Evolutionary conservation across 768 basidiomycete genomes (phyloP).

Genomic region (Tulasnella sp.): DNA sequence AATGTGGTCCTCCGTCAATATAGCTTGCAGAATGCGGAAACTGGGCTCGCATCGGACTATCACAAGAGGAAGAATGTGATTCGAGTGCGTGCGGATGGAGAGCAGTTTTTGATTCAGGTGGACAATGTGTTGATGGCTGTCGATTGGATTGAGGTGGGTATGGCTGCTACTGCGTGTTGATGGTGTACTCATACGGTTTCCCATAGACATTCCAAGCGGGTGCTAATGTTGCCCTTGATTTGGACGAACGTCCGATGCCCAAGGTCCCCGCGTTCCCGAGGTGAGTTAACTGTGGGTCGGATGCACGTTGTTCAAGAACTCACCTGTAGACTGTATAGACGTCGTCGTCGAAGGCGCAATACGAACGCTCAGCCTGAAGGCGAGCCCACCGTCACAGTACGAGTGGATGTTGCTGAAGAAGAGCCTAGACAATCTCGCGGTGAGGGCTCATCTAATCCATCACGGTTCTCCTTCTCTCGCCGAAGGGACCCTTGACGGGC

Average conservation of each 20-base stretch:
- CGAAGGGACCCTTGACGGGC: too few relatives aligned
- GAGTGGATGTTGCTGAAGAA: too few relatives aligned
- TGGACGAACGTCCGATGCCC: slow-evolving; percentile 88
- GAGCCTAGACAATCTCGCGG: too few relatives aligned
- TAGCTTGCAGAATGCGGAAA: slow-evolving; percentile 81
- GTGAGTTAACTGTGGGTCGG: too few relatives aligned
- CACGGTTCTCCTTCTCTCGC: too few relatives aligned
- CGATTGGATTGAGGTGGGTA: slow-evolving; percentile 83
- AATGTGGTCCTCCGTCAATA: slow-evolving; percentile 52
- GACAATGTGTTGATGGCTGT: slow-evolving; percentile 73
- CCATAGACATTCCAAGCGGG: slow-evolving; percentile 79
- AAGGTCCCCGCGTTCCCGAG: slow-evolving; percentile 76
- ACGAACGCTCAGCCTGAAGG: too few relatives aligned
- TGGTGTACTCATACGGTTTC: slow-evolving; percentile 13
- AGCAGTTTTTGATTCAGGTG: slow-evolving; percentile 93
- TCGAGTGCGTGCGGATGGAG: slow-evolving; percentile 79
- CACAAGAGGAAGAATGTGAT: slow-evolving; percentile 88
- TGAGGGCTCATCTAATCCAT: too few relatives aligned
- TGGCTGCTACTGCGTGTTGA: slow-evolving; percentile 1
- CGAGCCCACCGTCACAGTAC: too few relatives aligned
- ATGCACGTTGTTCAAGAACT: too few relatives aligned
- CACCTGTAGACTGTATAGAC: too few relatives aligned
- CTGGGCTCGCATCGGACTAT: slow-evolving; percentile 92
- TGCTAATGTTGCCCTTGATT: slow-evolving; percentile 79
- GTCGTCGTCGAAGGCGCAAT: too few relatives aligned